Base-by-base conservation (phyloP, 73 alveolate species). In the Paramecium sexaurelia region DNA sequence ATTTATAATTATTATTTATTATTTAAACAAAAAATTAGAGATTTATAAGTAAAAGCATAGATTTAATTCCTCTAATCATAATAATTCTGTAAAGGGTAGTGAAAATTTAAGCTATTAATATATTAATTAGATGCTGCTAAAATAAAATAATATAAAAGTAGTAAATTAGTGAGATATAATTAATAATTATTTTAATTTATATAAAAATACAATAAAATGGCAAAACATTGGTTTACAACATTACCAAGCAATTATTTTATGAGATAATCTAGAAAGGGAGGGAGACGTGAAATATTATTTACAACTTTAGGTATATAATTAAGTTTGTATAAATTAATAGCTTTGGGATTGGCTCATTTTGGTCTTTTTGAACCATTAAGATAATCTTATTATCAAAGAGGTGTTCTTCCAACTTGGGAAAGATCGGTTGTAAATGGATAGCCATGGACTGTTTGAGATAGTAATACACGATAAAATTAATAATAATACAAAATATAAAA, bases 251-350 rank as follows among this genome's bases (percentile, higher is more conserved):
- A 71, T 33, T 71, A 71, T 71, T 71, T 71, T 19, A 71, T 71
- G 86, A 71, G 86, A 6, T 17, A 71, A 36, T 71, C 86, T 3
- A 71, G 86, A 71, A 71, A 40, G 26, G 86, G 86, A 71, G 86
- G 86, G 2, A 71, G 86, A 71, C 17, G 86, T 0, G 86, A 71
- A 71, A 71, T 71, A 13, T 9, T 36, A 19, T 71, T 71, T 40
- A 71, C 86, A 71, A 33, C 43, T 6, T 4, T 37, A 17, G 86
- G 86, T 71, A 71, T 35, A 10, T 1, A 71, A 17, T 0, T 20
- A 33, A 20, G 7, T 71, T 35, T 19, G 26, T 2, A n/a, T 15
- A 35, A 17, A 29, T 51, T 51, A 8, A 17, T 51, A 71, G 86
- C 86, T 11, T 20, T 71, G 51, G 86, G 86, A 33, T 71, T 71